Conservation (phyloP, 2,329 filamentous ascomycete species). For the Diaporthe sp. region DNA sequence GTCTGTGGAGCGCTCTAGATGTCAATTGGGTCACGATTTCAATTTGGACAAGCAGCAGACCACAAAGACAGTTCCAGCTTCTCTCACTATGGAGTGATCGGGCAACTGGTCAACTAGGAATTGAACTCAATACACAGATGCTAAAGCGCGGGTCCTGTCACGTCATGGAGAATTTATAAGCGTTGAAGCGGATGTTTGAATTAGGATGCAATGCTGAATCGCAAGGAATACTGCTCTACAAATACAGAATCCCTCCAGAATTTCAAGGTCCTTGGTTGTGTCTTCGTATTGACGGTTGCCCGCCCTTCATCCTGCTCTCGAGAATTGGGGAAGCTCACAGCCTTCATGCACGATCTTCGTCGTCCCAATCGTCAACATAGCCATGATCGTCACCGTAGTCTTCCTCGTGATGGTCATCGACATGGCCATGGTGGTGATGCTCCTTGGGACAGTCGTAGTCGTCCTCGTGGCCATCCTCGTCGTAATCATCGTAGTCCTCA, state of each 20-base stretch:
- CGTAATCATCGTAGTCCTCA: not conserved
- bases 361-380: conserved; percentile 22
- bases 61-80: no score
- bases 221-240: conserved; percentile 32
- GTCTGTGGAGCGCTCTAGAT: not conserved
- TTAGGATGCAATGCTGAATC: conserved; percentile 22
- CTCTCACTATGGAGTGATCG: not conserved
- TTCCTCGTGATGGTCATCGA: not conserved
- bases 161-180: not conserved
- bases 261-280: conserved; percentile 29
- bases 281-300: not conserved
- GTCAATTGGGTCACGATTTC: not conserved
- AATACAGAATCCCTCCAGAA: conserved; percentile 18
- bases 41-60: not conserved
- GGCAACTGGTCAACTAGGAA: no score
- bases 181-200: not conserved
- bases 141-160: not conserved
- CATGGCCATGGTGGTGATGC: not conserved
- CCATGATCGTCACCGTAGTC: not conserved
- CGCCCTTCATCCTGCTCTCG: not conserved
- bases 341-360: not conserved
- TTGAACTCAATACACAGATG: no score
- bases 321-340: not conserved
- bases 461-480: not conserved
- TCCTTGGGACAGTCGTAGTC: not conserved